Evolutionary conservation across 148 eudicot genomes (phyloP), one percentile per base, ranked within the genome.

Genomic region (Rhododendron molle): DNA sequence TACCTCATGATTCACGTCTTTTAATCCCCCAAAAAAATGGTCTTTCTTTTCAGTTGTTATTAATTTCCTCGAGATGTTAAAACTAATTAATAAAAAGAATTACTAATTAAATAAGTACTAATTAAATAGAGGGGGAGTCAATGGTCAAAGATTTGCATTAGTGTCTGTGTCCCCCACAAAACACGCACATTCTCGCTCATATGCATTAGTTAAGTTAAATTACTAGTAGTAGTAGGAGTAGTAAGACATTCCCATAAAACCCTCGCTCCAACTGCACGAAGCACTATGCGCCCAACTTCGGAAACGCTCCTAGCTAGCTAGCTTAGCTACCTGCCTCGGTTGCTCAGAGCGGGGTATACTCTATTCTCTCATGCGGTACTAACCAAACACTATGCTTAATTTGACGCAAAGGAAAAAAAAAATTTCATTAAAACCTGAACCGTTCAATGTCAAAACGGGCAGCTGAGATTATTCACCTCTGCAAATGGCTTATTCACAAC

Each of bases 111-210:
- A 86, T 18, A 73, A 90, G n/a, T 34, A 34, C 36, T 80, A 71
- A 84, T 69, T 78, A 38, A 5, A 26, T 28, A 49, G 56, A 52
- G 28, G 34, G 54, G 77, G 69, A 89, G 89, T 90, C 92, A 90
- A 84, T 89, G 91, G 93, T 93, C 95, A 93, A 93, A 93, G 91
- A 92, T 90, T 81, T 90, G 93, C 87, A 87, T 89, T 83, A 86
- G 85, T 87, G 87, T 89, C 76, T 52, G 15, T 90, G 95, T 93
- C 95, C 86, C 93, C 95, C 91, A 86, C 85, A 85, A 82, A 82
- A 67, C 85, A 69, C 34, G 16, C 74, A 69, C 74, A 69, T 12
- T 23, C 71, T 62, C 71, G 26, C 71, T 62, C 28, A 23, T 62
- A 23, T 60, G n/a, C 26, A 6, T n/a, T 60, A 40, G 1, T 40